Base-by-base conservation (phyloP, 495 filamentous ascomycete species). In the Hypoxylon intermedium region DNA sequence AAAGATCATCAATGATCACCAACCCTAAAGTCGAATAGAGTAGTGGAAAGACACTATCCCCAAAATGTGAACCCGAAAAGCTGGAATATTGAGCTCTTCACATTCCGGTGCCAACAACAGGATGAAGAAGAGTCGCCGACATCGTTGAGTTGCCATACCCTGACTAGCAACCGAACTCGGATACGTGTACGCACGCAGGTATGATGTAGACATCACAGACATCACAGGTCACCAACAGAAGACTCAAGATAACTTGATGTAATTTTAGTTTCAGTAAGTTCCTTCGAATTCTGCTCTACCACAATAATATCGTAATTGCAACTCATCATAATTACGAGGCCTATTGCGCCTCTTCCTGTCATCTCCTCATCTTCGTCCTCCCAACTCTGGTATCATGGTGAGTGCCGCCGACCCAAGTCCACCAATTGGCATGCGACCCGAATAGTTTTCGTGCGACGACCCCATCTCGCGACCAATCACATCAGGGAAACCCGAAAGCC, bases 1-100 rank as follows among this genome's bases (percentile, higher is more conserved):
- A 52, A 45, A 48, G 62, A 60, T 65, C 56, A 55, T 54, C 41
- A 42, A n/a, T n/a, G n/a, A n/a, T n/a, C n/a, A n/a, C n/a, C 55
- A 55, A 65, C 50, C 56, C 56, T 60, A 60, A 57, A 47, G 21
- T 26, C 15, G 37, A 20, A 53, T 59, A 37, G 28, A 43, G 37
- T 57, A 40, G 41, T 43, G 41, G 43, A 50, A 65, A 40, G 48
- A 16, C 20, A 50, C 61, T 65, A 56, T 59, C 12, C 55, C 55
- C 20, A 37, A 56, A 45, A 12, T 13, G 60, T 41, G 36, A 16
- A 60, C 23, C 55, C 54, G 48, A 36, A 30, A 50, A 38, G 38
- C 43, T 49, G 48, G 36, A 58, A 26, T 41, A 38, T 38, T 15
- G 16, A 16, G 38, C 19, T 36, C 52, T 45, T 44, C 15, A 15